Evolutionary conservation across 768 basidiomycete species (phyloP), one percentile per base, ranked within the genome.

Genomic region (Brasilioporus rufonigricans): DNA sequence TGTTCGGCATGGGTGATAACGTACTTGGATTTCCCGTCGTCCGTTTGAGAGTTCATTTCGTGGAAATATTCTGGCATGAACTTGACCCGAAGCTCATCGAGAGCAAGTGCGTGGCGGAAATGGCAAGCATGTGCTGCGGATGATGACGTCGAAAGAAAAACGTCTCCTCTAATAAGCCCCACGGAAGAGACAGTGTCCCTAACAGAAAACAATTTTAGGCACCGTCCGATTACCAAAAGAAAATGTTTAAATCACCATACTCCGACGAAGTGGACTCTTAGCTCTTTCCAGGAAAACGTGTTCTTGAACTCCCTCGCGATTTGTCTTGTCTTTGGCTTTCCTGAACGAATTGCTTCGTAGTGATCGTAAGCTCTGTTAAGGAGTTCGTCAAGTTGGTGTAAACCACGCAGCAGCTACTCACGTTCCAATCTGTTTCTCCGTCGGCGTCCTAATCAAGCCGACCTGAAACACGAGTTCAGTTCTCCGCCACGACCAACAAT

Each of bases 1-100:
- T 43, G 36, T 29, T 21, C 41, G 33, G 0, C 27, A 6, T 44
- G 14, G 8, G 36, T 10, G 14, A 46, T 45, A 29, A 61, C 36
- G 13, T 61, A 59, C 48, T 56, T 61, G 46, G 60, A 62, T 26
- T 58, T 56, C 21, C 3, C 52, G 18, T 48, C 52, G 48, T 59
- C 38, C 9, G 50, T 32, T 68, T 53, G 57, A 5, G 55, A 44
- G 39, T 62, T 71, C 58, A 59, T 60, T 55, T 73, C 65, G 10
- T 61, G 59, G 36, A 70, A 53, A 47, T 74, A 74, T n/a, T 67
- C 50, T 16, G 77, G 73, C 58, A 83, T 79, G 65, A 85, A 85
- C 65, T 83, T 84, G 43, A 61, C 59, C 13, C 57, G 57, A 39
- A 40, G 50, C 26, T 59, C 59, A 35, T 61, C 57, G 11, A 61